A percentile compares a stretch with the other conserved stretches of the same genome.
Conservation (phyloP, 495 filamentous ascomycete genomes). For the Cercophora scortea region DNA sequence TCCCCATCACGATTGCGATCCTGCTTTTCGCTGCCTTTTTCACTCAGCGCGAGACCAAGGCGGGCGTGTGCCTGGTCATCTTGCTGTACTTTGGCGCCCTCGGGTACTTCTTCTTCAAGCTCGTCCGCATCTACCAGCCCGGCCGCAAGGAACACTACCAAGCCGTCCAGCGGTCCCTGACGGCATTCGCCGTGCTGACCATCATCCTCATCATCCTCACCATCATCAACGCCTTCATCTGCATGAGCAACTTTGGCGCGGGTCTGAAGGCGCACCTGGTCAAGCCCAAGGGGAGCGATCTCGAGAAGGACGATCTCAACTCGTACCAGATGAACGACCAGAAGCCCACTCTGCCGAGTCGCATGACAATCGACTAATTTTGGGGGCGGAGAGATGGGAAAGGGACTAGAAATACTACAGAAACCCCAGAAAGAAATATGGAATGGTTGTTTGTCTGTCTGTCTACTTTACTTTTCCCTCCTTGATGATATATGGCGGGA, state of each 20-base stretch:
- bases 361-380: slow-evolving; percentile 84
- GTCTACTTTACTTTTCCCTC: too few species aligned
- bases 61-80: slow-evolving; percentile 71
- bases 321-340: slow-evolving; percentile 58
- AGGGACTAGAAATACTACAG: neutral
- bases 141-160: slow-evolving; percentile 48
- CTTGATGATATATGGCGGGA: too few species aligned
- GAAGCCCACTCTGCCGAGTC: slow-evolving; percentile 53
- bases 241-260: slow-evolving; percentile 82
- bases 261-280: slow-evolving; percentile 84
- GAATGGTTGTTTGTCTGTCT: slow-evolving; percentile 2
- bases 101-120: slow-evolving; percentile 97
- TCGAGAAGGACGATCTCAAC: slow-evolving; percentile 64
- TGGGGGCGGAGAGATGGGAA: neutral
- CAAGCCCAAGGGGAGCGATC: slow-evolving; percentile 51
- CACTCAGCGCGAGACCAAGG: slow-evolving; percentile 71
- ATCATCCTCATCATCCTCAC: slow-evolving; percentile 80
- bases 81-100: slow-evolving; percentile 82
- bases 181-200: slow-evolving; percentile 89
- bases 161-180: slow-evolving; percentile 71
- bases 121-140: slow-evolving; percentile 83
- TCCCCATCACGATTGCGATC: slow-evolving; percentile 84
- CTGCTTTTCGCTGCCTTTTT: slow-evolving; percentile 77
- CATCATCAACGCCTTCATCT: slow-evolving; percentile 79
- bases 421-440: slow-evolving; percentile 2